Evolutionary conservation across 129 eudicot genomes (phyloP), one percentile per base, ranked within the genome.

Genomic region (Heracleum sosnowskyi): DNA sequence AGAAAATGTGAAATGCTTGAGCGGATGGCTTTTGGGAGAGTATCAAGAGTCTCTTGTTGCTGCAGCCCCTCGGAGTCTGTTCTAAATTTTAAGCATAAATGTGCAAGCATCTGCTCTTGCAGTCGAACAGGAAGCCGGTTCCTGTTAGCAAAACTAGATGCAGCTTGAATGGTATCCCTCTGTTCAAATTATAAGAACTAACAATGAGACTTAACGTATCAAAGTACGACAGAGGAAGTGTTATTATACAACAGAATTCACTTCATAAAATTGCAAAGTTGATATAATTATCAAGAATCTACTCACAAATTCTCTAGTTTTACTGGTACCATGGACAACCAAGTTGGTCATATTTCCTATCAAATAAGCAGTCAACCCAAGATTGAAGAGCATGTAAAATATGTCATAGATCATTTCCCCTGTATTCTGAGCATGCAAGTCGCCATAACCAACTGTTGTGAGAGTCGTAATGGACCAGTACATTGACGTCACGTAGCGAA

Each of bases 61-160:
- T 91, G 97, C 73, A 95, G 86, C 49, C 98, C 98, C 85, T 95
- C 97, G 15, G 96, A 91, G 88, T 95, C 92, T 1, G 98, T 91
- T 82, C 96, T 88, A 74, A 84, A 95, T 85, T 91, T 95, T 79
- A 95, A 86, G 82, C 88, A 88, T 82, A 95, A 87, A 73, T 95
- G 98, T 28, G 98, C 92, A 80, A 95, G 96, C 97, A 95, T 95
- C 84, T 95, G 98, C 68, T 95, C 98, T 91, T 90, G 97, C 74
- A 95, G 86, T 0, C 96, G 90, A 69, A 75, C 79, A 0, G 98
- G 97, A 74, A 95, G 84, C 51, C 85, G 94, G 79, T 95, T 92
- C 88, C 98, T 87, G 22, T 84, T 94, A 12, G 98, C 96, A 84
- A 95, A 95, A 88, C 96, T 91, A 22, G 98, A 88, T 7, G 98